Percentiles rank a stretch among this genome's conserved stretches.
Evolutionary conservation across 495 filamentous ascomycete species (phyloP).

Genomic region (Aspergillus avenaceus): DNA sequence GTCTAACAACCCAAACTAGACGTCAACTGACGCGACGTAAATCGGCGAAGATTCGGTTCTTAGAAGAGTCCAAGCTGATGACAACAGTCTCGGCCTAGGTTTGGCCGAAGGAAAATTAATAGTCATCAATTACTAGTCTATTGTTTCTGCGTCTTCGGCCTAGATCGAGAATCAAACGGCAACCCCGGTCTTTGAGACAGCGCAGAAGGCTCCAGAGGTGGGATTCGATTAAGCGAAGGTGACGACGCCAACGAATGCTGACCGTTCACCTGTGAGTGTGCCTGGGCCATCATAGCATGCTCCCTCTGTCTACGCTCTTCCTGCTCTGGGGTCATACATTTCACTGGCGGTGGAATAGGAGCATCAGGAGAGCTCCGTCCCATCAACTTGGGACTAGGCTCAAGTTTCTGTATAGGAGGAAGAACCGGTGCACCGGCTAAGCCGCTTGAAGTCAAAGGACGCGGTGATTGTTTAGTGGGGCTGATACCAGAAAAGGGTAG

Average conservation of each 20-base stretch:
- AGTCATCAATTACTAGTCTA: no score
- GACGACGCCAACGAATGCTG: conserved; percentile 30
- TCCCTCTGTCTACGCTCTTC: conserved; percentile 42
- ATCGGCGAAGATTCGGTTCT: no score
- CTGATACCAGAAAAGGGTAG: conserved; percentile 63
- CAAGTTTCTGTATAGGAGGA: conserved; percentile 45
- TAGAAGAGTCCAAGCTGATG: neutral
- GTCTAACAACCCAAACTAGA: conserved; percentile 1
- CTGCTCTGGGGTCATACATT: conserved; percentile 47
- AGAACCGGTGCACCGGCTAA: conserved; percentile 43
- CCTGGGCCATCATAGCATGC: conserved; percentile 29
- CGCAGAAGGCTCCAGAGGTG: conserved; percentile 29
- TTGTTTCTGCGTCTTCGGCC: neutral
- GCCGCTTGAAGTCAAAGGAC: conserved; percentile 43
- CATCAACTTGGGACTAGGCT: conserved; percentile 48
- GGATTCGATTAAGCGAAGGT: conserved; percentile 36
- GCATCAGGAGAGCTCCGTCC: conserved; percentile 45
- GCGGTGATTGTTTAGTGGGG: conserved; percentile 67
- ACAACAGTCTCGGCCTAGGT: no score
- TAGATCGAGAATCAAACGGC: conserved; percentile 3
- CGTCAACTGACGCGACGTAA: neutral
- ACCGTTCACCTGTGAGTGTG: conserved; percentile 22
- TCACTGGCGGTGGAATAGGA: conserved; percentile 42
- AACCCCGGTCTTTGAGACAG: conserved; percentile 23
- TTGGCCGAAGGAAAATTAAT: no score